Evolutionary conservation across 805 yeast genomes (phyloP), one percentile per base, ranked within the genome.

Genomic region (Barnettozyma wickerhamii): DNA sequence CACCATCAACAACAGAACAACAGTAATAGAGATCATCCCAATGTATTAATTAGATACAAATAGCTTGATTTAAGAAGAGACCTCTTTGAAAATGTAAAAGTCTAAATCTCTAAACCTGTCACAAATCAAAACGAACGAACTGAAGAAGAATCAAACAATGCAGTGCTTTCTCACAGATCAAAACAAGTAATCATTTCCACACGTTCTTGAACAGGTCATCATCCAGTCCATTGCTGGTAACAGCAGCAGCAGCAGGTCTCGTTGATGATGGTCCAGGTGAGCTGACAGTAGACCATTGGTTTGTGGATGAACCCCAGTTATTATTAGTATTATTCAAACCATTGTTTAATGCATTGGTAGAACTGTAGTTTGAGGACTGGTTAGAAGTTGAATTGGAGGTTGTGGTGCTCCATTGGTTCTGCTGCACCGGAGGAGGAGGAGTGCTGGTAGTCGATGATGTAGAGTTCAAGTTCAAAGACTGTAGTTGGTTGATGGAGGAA

Each of bases 201-300:
- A 80, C 86, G 53, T 81, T 81, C 51, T 79, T 80, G 64, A 79
- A 80, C 47, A 81, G 62, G 40, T 81, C 87, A 53, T 78, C 84
- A 46, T 81, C 84, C 37, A 77, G 47, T 31, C 60, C 52, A 40
- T 23, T 46, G 27, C 33, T 43, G 29, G 30, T 33, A 19, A 21
- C 17, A 7, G 30, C 26, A 15, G 41, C n/a, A 37, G 37, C 34
- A 38, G 38, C 34, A 15, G 45, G 36, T 6, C 36, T 35, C 6
- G 37, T 26, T 23, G 45, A 33, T 33, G 42, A 43, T 10, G 31
- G 26, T 19, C 30, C 41, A 38, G 42, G 43, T 27, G 18, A 27
- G 37, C 45, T 40, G 21, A 50, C 32, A 33, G 57, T 40, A 30
- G 55, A 48, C 43, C 45, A 60, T 63, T 39, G 56, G 15, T 35